phyloP scores from a whole-genome alignment of 768 basidiomycete species.

The Calocera viscosa region DNA sequence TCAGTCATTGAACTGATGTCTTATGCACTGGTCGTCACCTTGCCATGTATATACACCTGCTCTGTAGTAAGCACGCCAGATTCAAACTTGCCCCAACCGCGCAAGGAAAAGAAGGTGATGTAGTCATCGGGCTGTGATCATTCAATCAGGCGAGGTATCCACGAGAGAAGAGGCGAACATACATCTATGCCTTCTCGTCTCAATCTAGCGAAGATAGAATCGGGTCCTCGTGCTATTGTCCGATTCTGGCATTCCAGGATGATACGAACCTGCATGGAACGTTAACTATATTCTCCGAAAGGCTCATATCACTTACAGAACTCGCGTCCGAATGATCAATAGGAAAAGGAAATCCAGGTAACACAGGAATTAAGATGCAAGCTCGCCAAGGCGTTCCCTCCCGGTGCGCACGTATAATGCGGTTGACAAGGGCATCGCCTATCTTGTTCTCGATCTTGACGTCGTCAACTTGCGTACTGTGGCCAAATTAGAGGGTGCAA shows the following conservation, averaged over 20 bases:
- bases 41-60: conserved; percentile 86
- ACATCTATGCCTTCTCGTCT: conserved; percentile 82
- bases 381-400: conserved; percentile 80
- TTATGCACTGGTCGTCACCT: conserved; percentile 31
- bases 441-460: conserved; percentile 83
- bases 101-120: conserved; percentile 77
- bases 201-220: conserved; percentile 80
- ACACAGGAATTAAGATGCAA: conserved; percentile 78
- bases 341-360: conserved; percentile 88
- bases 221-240: conserved; percentile 73
- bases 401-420: conserved; percentile 76
- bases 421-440: conserved; percentile 82
- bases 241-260: conserved; percentile 93
- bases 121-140: conserved; percentile 76
- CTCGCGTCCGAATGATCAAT: conserved; percentile 89
- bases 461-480: conserved; percentile 71
- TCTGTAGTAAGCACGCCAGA: conserved; percentile 78
- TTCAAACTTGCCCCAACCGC: conserved; percentile 87
- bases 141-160: conserved; percentile 5
- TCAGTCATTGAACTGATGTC: background rate
- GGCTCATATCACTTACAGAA: conserved; percentile 43
- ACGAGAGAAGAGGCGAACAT: conserved; percentile 21
- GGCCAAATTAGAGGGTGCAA: background rate
- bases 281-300: background rate
- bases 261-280: conserved; percentile 58